Base-by-base conservation (phyloP, 352 stramenopile genomes). In the Pythium plurisporium region DNA sequence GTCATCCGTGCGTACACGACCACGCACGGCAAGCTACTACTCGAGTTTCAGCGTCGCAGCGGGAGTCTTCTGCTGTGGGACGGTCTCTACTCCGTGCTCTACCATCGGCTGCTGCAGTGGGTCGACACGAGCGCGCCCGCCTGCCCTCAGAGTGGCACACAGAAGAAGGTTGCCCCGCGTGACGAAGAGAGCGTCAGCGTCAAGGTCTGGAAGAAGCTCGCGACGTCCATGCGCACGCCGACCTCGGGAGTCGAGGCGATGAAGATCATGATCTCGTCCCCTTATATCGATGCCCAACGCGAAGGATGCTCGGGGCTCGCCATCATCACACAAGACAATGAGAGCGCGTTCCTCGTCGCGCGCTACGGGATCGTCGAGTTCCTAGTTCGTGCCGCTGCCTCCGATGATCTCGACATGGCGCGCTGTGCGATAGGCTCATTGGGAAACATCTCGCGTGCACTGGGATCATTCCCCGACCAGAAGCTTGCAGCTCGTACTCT, bases 221-320 rank as follows among this genome's bases (percentile, higher is more conserved):
- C 72, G 19, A 63, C 74, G 22, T 70, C 74, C 5, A 71, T 69
- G 23, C 65, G 65, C 14, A 84, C 75, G 20, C 76, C 78, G 55
- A 77, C 70, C 33, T 93, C 83, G 7, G 83, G 83, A 34, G 74
- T 91, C 9, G 79, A 91, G 30, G 81, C 80, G 20, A 89, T 93
- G 77, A 89, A 89, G 63, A 88, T 91, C 49, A 93, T 93, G 83
- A 58, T 93, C 20, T 88, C 79, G 9, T 91, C 81, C 26, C 75
- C 75, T 42, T 89, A 75, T 43, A 40, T 79, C 11, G 83, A 93
- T 36, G 77, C 73, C 10, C 85, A 90, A 65, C 76, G 77, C 4
- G 83, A 93, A 73, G 83, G 79, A 26, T 93, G 81, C 59, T 66
- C 79, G 4, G 81, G 73, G 0, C 74, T 93, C 23, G 83, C 83